Percentiles rank a stretch among this genome's conserved stretches.
These are phyloP conservation scores for Neofusicoccum sp. DNA, from an alignment of 2,329 filamentous ascomycete species.

Conservation along the genomic window DNA sequence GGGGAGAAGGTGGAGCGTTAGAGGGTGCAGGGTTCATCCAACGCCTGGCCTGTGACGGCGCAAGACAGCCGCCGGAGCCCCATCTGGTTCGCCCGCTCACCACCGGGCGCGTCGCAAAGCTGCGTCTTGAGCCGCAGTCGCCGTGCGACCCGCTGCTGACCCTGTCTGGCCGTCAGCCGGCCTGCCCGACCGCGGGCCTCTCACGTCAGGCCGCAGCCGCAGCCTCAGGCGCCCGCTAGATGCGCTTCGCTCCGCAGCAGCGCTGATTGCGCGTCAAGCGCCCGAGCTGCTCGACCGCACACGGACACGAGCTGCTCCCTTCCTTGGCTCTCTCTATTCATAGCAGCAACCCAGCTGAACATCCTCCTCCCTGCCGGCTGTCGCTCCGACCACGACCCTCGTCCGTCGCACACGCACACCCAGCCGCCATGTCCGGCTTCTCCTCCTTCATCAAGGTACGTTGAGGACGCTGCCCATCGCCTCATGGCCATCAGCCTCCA, in stretches of 20 bases:
- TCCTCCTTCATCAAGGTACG: constrained; percentile 35
- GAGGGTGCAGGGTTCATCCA: background rate
- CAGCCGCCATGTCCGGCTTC: constrained; percentile 32
- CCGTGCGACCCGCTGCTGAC: background rate
- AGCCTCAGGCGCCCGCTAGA: background rate
- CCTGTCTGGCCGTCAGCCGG: background rate
- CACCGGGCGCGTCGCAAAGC: background rate
- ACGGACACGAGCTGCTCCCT: constrained; percentile 6
- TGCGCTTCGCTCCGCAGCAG: background rate
- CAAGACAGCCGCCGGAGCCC: background rate
- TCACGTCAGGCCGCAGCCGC: background rate
- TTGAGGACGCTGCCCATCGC: constrained; percentile 8
- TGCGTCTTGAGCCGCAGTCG: background rate
- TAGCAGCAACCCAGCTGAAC: background rate
- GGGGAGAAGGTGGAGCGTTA: too few species aligned
- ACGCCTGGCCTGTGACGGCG: background rate
- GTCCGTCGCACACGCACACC: background rate
- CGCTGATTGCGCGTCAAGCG: constrained; percentile 15
- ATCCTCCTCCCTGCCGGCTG: background rate
- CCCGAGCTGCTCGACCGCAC: background rate
- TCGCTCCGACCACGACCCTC: background rate
- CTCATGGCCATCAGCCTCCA: background rate
- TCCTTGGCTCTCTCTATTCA: background rate
- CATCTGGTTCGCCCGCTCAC: background rate
- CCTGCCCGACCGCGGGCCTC: background rate